A percentile compares a stretch with the other conserved stretches of the same genome.
Evolutionary conservation across 2,329 filamentous ascomycete species (phyloP).

Genomic region (Exophiala bonariae): DNA sequence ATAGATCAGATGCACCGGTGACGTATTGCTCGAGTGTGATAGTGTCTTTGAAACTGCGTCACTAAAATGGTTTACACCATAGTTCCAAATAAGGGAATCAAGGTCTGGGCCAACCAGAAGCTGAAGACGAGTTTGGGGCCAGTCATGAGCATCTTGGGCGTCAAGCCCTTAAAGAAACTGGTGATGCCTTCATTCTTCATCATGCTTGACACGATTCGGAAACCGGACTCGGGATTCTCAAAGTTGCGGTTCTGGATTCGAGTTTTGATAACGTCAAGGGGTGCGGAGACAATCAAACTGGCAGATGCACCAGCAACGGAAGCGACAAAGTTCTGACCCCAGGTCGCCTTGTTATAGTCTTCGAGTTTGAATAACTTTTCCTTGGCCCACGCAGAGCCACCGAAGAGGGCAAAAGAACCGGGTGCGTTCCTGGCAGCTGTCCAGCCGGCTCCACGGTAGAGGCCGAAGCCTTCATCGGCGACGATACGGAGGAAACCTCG

Average conservation of each 20-base stretch:
- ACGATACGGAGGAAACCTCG: constrained; percentile 89
- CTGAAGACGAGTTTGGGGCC: constrained; percentile 98
- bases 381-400: constrained; percentile 95
- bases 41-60: no score
- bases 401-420: constrained; percentile 95
- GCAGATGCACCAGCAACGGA: constrained; percentile 93
- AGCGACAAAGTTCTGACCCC: constrained; percentile 96
- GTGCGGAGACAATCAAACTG: constrained; percentile 93
- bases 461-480: constrained; percentile 87
- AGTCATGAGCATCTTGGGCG: constrained; percentile 98
- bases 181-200: constrained; percentile 80
- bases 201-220: constrained; percentile 92
- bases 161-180: constrained; percentile 96
- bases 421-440: constrained; percentile 96
- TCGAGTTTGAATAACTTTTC: constrained; percentile 86
- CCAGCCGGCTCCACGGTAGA: constrained; percentile 97
- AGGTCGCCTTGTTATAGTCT: constrained; percentile 94
- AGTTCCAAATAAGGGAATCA: constrained; percentile 89
- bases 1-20: no score
- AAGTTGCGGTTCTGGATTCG: constrained; percentile 99
- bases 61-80: constrained; percentile 47
- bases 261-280: constrained; percentile 96
- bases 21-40: no score
- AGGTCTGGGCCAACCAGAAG: constrained; percentile 98
- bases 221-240: constrained; percentile 92